Conservation (phyloP, 108 stramenopile genomes). For the Phaeodactylum tricornutum region DNA sequence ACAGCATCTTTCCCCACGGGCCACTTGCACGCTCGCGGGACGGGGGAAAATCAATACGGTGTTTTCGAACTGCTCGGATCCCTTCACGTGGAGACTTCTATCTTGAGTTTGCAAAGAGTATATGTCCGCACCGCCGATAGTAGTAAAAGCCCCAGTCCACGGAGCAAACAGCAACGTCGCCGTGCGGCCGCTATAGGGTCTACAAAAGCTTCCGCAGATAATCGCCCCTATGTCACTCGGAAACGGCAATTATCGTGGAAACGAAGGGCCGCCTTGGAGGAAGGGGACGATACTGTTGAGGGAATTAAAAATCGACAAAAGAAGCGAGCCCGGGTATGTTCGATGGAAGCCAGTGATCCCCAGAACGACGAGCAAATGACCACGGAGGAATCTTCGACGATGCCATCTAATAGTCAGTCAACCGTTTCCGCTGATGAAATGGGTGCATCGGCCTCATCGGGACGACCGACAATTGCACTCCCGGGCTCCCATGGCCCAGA, state of each 20-base stretch:
- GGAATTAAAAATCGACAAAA: neutral
- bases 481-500: neutral
- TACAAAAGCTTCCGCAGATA: neutral
- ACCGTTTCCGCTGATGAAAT: neutral
- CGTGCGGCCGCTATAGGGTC: neutral
- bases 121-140: conserved; percentile 16
- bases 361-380: neutral
- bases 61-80: conserved; percentile 75
- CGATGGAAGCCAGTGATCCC: neutral
- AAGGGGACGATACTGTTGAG: neutral
- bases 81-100: conserved; percentile 28
- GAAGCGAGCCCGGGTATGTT: neutral
- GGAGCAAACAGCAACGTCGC: neutral
- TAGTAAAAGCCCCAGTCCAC: neutral
- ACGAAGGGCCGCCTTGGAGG: conserved; percentile 9
- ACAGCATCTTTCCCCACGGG: conserved; percentile 14
- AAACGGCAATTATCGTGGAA: conserved; percentile 18
- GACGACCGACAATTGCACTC: neutral
- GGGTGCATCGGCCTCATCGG: neutral
- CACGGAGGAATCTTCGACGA: neutral
- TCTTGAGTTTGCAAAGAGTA: conserved; percentile 59
- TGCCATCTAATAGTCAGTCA: neutral
- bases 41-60: conserved; percentile 70
- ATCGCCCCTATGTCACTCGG: neutral
- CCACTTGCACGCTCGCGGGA: conserved; percentile 54